Evolutionary conservation across 164 flowering plant species (phyloP), one percentile per base, ranked within the genome.

Genomic region (Piper betle): DNA sequence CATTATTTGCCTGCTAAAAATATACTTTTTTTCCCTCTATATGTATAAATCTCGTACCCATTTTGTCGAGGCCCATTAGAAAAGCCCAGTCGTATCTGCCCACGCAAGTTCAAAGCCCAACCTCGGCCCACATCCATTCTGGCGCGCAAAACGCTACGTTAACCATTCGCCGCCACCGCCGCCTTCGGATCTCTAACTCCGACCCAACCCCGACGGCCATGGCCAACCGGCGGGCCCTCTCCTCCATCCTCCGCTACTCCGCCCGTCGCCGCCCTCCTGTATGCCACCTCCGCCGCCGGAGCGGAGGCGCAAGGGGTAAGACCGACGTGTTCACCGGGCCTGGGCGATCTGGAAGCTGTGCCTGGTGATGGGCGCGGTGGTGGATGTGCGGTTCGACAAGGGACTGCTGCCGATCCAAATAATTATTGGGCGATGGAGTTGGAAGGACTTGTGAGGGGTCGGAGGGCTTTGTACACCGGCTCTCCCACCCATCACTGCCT

Each of bases 371-470:
- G 78, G 79, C 42, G 79, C 76, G 25, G 79, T 75, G 18, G 77
- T 78, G 19, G 79, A 78, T 68, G 81, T 91, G 40, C 71, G 86
- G 54, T 88, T 88, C 66, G 81, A 78, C 0, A 96, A 87, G 60
- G 95, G 96, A 0, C 54, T 91, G 71, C 96, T 95, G 6, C 93
- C 92, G 69, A 91, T 91, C 74, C 52, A 85, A 76, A 89, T 91
- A n/a, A 96, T 95, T 6, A 72, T 91, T 12, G 96, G 86, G 72
- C 88, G 96, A 93, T 84, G 58, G 96, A 91, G 3, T 86, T 96
- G 81, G 81, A 80, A 52, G 84, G 81, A 7, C 72, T 80, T 55
- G 78, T 78, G 19, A 58, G 84, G 2, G 84, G 81, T 37, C 80
- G 75, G 62, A 58, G 67, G 38, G 84, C 78, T 37, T 73, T 80